Percentiles rank a stretch among this genome's conserved stretches.
phyloP scores from a whole-genome alignment of 176 grass and related monocot genomes.

The Poa pratensis region DNA sequence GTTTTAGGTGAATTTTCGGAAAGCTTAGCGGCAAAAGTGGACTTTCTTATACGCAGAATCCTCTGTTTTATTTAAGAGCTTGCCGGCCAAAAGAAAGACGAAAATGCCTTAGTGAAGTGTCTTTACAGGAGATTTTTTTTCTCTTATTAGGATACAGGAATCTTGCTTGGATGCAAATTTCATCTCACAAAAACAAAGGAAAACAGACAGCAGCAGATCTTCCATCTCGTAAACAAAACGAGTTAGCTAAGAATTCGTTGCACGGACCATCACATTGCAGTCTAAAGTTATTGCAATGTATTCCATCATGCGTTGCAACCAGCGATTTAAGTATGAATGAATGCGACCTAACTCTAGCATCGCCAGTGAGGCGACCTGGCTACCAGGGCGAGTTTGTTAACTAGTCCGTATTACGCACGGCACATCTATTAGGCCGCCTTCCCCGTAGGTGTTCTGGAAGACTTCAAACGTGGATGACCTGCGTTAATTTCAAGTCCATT shows the following conservation, averaged over 20 bases:
- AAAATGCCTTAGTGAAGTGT: too few relatives aligned
- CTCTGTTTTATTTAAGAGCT: too few relatives aligned
- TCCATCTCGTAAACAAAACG: neutral
- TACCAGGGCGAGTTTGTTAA: constrained; percentile 19
- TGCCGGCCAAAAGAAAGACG: too few relatives aligned
- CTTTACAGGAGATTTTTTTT: too few relatives aligned
- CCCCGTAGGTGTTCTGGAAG: neutral
- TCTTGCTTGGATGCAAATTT: too few relatives aligned
- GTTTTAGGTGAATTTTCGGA: too few relatives aligned
- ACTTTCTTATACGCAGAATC: too few relatives aligned
- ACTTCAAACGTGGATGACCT: neutral
- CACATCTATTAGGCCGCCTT: neutral
- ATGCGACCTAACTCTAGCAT: neutral
- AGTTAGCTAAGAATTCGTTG: neutral
- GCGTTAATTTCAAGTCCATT: neutral
- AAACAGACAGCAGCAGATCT: neutral
- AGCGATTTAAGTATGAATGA: neutral
- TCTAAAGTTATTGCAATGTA: neutral
- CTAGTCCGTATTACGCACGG: constrained; percentile 31
- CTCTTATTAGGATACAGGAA: too few relatives aligned
- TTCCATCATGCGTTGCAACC: neutral
- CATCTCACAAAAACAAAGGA: too few relatives aligned
- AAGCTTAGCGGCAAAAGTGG: too few relatives aligned
- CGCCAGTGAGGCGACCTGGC: neutral
- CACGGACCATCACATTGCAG: neutral